Base-by-base conservation (phyloP, 2,329 filamentous ascomycete genomes). In the Blumeriella jaapii region DNA sequence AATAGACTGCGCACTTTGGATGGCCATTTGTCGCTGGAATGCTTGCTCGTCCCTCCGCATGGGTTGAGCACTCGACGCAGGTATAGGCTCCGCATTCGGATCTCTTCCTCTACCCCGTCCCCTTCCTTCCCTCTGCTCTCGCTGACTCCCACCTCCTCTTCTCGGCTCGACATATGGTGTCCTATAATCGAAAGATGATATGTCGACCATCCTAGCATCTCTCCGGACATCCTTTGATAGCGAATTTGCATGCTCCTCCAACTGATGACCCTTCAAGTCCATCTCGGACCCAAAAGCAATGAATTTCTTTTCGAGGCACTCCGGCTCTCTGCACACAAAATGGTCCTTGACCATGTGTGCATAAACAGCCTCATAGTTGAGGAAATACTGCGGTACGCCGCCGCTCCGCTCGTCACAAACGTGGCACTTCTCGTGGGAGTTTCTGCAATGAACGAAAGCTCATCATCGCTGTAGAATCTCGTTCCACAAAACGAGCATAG, bases 221-320 rank as follows among this genome's bases (percentile, higher is more conserved):
- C 85, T 70, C 37, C 86, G 69, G 2, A 81, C 77, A 47, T 89
- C 82, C 52, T 93, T 95, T 6, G 85, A 84, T 15, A 93, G 58
- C 0, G 78, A 74, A 48, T 78, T 75, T 0, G 78, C 84, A 55
- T 98, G 91, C 35, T 78, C 73, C 49, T 82, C 79, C 7, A 98
- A 61, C 56, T 93, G 84, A 60, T 98, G 91, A 3, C 82, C 91
- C 57, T 96, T 93, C 29, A 98, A 63, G 52, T 98, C 91, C 67
- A 98, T 78, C 53, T 95, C 84, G 0, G 86, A 87, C 36, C 85
- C 84, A 49, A 98, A 98, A 1, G 96, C 91, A 18, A 96, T 82
- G 55, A 96, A 95, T 56, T 95, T 96, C 71, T 94, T 94, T 50
- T 96, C 91, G 53, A 91, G 57, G 52, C 91, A 98, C 54, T 94